These are phyloP conservation scores for Heimioporus retisporus DNA, from an alignment of 1,284 basidiomycete species.

Conservation along the genomic window DNA sequence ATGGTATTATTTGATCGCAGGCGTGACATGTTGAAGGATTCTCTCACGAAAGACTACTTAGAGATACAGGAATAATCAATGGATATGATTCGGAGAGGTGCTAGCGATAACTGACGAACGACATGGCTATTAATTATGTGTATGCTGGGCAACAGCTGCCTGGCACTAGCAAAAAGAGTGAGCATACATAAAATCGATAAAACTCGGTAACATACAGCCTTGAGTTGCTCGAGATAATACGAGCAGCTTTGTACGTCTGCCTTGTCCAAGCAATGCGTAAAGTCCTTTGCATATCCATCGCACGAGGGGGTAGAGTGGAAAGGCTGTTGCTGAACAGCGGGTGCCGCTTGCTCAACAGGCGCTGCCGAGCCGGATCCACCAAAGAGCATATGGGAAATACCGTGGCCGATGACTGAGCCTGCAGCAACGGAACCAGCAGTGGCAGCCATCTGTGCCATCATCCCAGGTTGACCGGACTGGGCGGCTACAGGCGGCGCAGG, in stretches of 20 bases:
- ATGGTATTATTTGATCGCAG: background rate
- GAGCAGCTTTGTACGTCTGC: slow-evolving; percentile 80
- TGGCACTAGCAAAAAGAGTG: slow-evolving; percentile 65
- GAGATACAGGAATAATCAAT: background rate
- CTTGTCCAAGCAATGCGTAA: slow-evolving; percentile 83
- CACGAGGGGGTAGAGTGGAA: slow-evolving; percentile 61
- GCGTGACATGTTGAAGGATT: background rate
- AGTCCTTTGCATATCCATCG: slow-evolving; percentile 82
- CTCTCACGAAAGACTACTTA: background rate
- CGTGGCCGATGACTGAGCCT: slow-evolving; percentile 88
- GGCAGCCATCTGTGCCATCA: slow-evolving; percentile 88
- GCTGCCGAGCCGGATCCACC: slow-evolving; percentile 63
- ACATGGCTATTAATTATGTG: slow-evolving; percentile 30
- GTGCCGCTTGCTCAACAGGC: slow-evolving; percentile 52
- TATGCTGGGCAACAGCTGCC: slow-evolving; percentile 77
- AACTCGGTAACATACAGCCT: slow-evolving; percentile 66
- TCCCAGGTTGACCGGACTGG: slow-evolving; percentile 62
- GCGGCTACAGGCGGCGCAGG: slow-evolving; percentile 47
- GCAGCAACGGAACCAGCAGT: slow-evolving; percentile 91
- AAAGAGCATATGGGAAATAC: slow-evolving; percentile 87
- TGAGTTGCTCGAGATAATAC: slow-evolving; percentile 88
- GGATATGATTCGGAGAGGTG: slow-evolving; percentile 13
- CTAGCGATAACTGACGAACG: slow-evolving; percentile 11
- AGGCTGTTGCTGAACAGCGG: slow-evolving; percentile 53
- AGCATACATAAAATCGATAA: slow-evolving; percentile 14